phyloP scores from a whole-genome alignment of 139 green algal genomes.

The Tetraselmis striata region DNA sequence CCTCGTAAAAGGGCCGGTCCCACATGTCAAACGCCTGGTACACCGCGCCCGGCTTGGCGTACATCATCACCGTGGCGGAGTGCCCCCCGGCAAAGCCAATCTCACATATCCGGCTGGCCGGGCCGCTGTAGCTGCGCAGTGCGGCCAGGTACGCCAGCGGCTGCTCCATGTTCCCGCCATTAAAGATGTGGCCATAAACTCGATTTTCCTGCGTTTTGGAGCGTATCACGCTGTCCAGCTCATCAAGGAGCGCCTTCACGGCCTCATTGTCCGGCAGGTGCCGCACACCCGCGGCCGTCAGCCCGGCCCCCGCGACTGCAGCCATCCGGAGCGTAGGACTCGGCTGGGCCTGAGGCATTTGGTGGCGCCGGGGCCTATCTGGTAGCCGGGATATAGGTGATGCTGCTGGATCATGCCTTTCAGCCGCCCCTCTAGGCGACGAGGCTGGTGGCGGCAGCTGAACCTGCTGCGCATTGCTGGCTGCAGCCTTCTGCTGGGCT shows the following conservation, averaged over 20 bases:
- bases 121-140: not conserved
- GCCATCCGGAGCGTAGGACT: too few relatives aligned
- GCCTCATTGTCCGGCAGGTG: not conserved
- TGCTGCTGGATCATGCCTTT: too few relatives aligned
- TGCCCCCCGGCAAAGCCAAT: not conserved
- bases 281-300: too few relatives aligned
- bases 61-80: not conserved
- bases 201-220: not conserved
- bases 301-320: too few relatives aligned
- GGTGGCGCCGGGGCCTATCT: too few relatives aligned
- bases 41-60: not conserved
- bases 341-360: too few relatives aligned
- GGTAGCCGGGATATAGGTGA: too few relatives aligned
- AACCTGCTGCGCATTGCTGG: too few relatives aligned
- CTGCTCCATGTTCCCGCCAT: not conserved
- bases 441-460: too few relatives aligned
- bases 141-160: not conserved
- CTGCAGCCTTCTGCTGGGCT: too few relatives aligned
- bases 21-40: not conserved
- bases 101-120: not conserved
- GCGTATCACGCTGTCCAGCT: not conserved
- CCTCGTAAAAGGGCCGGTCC: not conserved
- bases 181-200: not conserved
- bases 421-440: too few relatives aligned
- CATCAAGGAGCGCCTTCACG: not conserved